These are phyloP conservation scores for Leccinum longicurvipes DNA, from an alignment of 768 basidiomycete species.

Conservation along the genomic window DNA sequence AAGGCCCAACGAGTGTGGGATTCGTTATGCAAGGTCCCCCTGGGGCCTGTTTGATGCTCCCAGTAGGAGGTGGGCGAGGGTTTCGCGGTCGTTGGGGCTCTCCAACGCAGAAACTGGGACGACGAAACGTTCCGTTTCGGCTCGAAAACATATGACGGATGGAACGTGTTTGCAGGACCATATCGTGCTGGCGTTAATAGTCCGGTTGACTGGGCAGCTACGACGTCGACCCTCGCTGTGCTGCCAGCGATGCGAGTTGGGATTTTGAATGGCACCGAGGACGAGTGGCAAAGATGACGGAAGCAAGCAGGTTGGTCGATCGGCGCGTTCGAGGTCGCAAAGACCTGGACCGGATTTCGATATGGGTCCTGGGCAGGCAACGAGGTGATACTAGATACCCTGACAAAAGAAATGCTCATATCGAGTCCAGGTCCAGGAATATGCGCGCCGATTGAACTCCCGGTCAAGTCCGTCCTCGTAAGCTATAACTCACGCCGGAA, in stretches of 20 bases:
- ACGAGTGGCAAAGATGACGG: not conserved
- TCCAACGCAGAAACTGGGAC: not conserved
- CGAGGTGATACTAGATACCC: not conserved
- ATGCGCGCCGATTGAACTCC: not conserved
- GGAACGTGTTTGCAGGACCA: slow-evolving; percentile 8
- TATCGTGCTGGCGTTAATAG: slow-evolving; percentile 12
- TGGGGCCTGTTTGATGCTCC: not conserved
- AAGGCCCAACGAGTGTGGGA: not conserved
- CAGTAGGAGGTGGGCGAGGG: not conserved
- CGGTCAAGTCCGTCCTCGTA: not conserved
- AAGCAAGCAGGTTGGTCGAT: not conserved
- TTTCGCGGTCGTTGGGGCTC: not conserved
- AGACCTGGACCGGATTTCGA: not conserved
- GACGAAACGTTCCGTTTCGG: not conserved
- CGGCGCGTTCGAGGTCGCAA: not conserved
- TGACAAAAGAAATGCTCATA: too few species aligned
- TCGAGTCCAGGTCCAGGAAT: too few species aligned
- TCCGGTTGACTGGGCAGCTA: not conserved
- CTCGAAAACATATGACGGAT: slow-evolving; percentile 4
- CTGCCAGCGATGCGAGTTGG: slow-evolving; percentile 8
- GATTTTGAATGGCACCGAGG: slow-evolving; percentile 1
- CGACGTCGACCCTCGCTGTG: not conserved
- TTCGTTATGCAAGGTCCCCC: not conserved
- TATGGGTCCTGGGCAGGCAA: slow-evolving; percentile 6
- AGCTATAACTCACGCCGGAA: too few species aligned